These are phyloP conservation scores for Geoglossum glabrum DNA, from an alignment of 495 filamentous ascomycete genomes.

Conservation along the genomic window DNA sequence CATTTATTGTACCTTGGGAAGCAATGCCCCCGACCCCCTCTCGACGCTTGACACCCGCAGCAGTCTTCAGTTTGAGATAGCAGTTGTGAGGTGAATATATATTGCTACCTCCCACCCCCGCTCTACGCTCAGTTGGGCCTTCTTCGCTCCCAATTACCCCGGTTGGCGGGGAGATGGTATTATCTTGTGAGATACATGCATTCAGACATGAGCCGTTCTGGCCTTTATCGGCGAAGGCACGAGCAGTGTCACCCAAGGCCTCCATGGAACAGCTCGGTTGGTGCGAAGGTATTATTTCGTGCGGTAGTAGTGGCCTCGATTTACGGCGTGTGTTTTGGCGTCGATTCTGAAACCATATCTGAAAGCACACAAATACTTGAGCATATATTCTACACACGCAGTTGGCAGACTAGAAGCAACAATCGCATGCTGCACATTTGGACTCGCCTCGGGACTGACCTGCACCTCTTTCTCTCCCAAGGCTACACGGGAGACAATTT, in stretches of 20 bases:
- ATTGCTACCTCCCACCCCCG: not conserved
- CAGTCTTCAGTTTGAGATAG: not conserved
- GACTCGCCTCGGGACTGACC: constrained; percentile 33
- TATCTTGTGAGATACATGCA: not conserved
- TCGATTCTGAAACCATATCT: constrained; percentile 99
- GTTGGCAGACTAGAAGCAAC: not conserved
- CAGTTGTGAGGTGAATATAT: not conserved
- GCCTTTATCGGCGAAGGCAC: not conserved
- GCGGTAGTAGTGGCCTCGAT: constrained; percentile 64
- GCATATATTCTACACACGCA: constrained; percentile 3
- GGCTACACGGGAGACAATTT: constrained; percentile 65
- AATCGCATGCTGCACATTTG: not conserved
- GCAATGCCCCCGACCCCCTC: not conserved
- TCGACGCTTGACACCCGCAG: not conserved
- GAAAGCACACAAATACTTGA: constrained; percentile 3
- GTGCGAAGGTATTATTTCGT: constrained; percentile 45
- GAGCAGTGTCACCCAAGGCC: not conserved
- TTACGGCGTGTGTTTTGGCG: constrained; percentile 85
- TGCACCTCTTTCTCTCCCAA: constrained; percentile 96
- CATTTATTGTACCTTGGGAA: not conserved
- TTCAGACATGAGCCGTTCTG: not conserved
- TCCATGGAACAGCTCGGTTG: constrained; percentile 17
- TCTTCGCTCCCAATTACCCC: not conserved
- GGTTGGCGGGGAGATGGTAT: not conserved
- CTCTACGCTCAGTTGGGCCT: not conserved